Percentiles rank a stretch among this genome's conserved stretches.
These are phyloP conservation scores for Tuber calosporum DNA, from an alignment of 495 filamentous ascomycete species.

Conservation along the genomic window DNA sequence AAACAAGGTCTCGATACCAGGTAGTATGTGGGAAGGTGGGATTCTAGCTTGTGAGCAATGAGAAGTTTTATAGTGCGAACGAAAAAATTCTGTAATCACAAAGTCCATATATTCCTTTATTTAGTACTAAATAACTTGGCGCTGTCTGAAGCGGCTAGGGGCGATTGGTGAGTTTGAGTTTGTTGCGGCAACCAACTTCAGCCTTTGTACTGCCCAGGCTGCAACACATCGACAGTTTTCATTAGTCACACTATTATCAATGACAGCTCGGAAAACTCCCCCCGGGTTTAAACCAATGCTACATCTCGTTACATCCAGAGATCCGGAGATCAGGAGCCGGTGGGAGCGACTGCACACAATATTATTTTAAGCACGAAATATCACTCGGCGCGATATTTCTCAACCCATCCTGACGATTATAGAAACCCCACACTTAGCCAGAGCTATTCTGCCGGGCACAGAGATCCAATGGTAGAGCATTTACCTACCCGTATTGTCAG, in stretches of 20 bases:
- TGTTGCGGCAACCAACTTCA: not conserved
- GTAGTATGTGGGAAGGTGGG: not conserved
- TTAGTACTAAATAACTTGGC: not conserved
- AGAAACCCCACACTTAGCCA: not conserved
- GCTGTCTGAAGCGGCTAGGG: not conserved
- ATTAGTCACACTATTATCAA: not conserved
- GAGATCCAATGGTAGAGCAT: not conserved
- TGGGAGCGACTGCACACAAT: not conserved
- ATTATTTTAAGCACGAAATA: not conserved
- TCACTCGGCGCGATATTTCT: not conserved
- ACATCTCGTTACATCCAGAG: not conserved
- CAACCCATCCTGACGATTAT: not conserved
- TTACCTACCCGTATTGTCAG: not conserved
- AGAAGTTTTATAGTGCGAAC: not conserved
- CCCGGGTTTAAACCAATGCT: not conserved
- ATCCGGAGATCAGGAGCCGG: not conserved
- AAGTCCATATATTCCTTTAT: not conserved
- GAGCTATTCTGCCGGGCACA: not conserved
- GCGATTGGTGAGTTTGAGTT: not conserved
- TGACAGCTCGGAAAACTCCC: not conserved
- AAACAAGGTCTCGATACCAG: not conserved
- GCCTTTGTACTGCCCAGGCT: not conserved
- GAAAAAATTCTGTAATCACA: not conserved
- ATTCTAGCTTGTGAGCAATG: not conserved
- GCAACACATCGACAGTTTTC: not conserved